phyloP scores from a whole-genome alignment of 2,329 filamentous ascomycete genomes.

The Microcyclospora pomicola region DNA sequence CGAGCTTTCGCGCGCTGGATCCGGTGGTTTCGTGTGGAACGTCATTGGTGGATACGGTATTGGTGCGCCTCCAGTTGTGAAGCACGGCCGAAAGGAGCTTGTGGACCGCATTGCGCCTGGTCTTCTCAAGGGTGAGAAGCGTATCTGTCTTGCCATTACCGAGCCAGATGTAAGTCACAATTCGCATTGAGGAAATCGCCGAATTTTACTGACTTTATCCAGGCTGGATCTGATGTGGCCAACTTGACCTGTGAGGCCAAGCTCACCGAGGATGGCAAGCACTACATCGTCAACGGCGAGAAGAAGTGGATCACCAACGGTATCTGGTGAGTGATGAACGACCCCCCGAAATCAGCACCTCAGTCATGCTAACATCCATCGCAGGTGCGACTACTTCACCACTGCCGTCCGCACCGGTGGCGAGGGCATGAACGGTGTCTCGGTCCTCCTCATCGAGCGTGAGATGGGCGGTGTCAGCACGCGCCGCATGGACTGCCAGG shows the following conservation, averaged over 20 bases:
- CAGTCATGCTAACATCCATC: constrained; percentile 1
- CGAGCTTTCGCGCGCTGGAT: constrained; percentile 77
- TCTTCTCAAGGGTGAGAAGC: constrained; percentile 83
- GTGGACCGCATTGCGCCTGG: constrained; percentile 79
- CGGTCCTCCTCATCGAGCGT: constrained; percentile 83
- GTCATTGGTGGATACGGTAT: constrained; percentile 94
- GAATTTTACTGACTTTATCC: too few relatives aligned
- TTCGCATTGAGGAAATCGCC: too few relatives aligned
- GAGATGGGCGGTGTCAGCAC: constrained; percentile 73
- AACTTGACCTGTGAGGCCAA: constrained; percentile 94
- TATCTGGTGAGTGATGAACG: constrained; percentile 31
- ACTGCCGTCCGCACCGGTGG: constrained; percentile 78
- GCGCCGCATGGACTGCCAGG: constrained; percentile 94
- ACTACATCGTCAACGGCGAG: constrained; percentile 98
- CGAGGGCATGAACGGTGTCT: constrained; percentile 79
- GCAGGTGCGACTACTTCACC: constrained; percentile 91
- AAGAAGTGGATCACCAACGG: constrained; percentile 99
- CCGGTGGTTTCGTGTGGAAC: constrained; percentile 93
- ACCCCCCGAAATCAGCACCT: too few relatives aligned
- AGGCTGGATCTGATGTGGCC: constrained; percentile 74
- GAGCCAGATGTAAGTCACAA: constrained; percentile 55
- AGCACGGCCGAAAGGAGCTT: constrained; percentile 76
- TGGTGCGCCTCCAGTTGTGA: constrained; percentile 78
- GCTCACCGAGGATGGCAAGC: constrained; percentile 86
- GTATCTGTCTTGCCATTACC: constrained; percentile 93